These are phyloP conservation scores for Zymoseptoria passerinii DNA, from an alignment of 2,329 filamentous ascomycete species.

Conservation along the genomic window DNA sequence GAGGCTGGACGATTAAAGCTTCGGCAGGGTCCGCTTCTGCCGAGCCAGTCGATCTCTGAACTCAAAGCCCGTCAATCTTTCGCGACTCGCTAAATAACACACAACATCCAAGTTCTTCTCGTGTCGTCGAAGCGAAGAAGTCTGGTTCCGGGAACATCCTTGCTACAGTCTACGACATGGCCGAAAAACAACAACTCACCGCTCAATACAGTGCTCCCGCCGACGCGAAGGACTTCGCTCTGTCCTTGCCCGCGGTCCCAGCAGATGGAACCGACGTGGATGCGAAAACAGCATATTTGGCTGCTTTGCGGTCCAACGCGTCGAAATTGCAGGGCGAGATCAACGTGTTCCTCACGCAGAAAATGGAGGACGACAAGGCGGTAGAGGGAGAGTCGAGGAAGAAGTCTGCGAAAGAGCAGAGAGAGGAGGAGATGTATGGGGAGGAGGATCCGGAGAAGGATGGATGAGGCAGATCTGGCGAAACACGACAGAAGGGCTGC, in stretches of 20 bases:
- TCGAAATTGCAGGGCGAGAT: conserved; percentile 54
- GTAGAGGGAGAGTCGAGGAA: conserved; percentile 27
- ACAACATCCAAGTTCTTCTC: background rate
- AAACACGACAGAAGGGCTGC: background rate
- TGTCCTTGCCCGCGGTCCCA: conserved; percentile 14
- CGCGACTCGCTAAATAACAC: background rate
- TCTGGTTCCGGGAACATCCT: background rate
- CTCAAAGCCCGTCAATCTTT: background rate
- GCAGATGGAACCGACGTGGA: conserved; percentile 21
- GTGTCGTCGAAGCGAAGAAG: no score
- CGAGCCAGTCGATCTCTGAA: background rate
- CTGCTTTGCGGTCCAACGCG: conserved; percentile 50
- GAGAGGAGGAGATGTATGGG: conserved; percentile 66
- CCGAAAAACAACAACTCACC: conserved; percentile 8
- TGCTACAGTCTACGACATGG: background rate
- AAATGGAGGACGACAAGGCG: conserved; percentile 66
- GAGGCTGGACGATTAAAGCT: background rate
- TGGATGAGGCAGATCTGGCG: conserved; percentile 6
- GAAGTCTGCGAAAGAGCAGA: conserved; percentile 16
- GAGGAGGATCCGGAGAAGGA: conserved; percentile 64
- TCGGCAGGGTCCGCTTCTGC: background rate
- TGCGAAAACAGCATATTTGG: conserved; percentile 53
- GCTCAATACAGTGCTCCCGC: conserved; percentile 23
- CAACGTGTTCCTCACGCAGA: conserved; percentile 62
- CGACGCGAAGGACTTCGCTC: conserved; percentile 18